Evolutionary conservation across 1,284 basidiomycete genomes (phyloP).

Genomic region (Boletus mariae): DNA sequence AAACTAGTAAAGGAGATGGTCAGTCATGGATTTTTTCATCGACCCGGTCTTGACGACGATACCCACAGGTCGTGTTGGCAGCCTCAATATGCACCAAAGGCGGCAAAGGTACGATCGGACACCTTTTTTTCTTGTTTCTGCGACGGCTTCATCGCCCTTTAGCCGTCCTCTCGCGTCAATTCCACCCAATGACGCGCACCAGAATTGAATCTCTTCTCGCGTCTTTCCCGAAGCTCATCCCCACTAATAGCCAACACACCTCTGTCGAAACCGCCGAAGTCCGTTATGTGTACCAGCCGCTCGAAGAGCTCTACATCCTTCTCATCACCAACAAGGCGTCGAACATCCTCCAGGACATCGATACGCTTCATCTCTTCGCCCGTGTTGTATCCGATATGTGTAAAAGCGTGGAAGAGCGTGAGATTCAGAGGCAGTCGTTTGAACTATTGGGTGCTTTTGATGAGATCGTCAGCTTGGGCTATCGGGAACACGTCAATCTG

Average conservation of each 20-base stretch:
- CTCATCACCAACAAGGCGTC: conserved; percentile 98
- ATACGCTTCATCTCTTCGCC: conserved; percentile 91
- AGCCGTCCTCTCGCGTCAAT: conserved; percentile 97
- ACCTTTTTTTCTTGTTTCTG: not conserved
- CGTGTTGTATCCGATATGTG: conserved; percentile 94
- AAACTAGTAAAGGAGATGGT: conserved; percentile 16
- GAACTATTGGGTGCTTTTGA: conserved; percentile 92
- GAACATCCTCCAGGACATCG: conserved; percentile 98
- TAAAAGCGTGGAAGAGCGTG: conserved; percentile 82
- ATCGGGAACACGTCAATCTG: conserved; percentile 90
- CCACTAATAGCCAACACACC: conserved; percentile 96
- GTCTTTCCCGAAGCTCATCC: conserved; percentile 97
- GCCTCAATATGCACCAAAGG: conserved; percentile 90
- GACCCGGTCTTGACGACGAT: conserved; percentile 1
- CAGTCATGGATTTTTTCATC: conserved; percentile 1
- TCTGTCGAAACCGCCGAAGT: conserved; percentile 91
- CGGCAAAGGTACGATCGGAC: conserved; percentile 69
- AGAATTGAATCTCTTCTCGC: conserved; percentile 94
- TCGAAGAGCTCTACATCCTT: conserved; percentile 97
- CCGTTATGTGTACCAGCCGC: conserved; percentile 96
- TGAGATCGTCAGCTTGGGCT: conserved; percentile 93
- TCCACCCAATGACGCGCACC: conserved; percentile 89
- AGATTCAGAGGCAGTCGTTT: conserved; percentile 91
- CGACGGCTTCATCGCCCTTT: not conserved
- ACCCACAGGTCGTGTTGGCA: conserved; percentile 78